phyloP scores from a whole-genome alignment of 192 early-diverging fungal genomes.

The Lobosporangium transversale region DNA sequence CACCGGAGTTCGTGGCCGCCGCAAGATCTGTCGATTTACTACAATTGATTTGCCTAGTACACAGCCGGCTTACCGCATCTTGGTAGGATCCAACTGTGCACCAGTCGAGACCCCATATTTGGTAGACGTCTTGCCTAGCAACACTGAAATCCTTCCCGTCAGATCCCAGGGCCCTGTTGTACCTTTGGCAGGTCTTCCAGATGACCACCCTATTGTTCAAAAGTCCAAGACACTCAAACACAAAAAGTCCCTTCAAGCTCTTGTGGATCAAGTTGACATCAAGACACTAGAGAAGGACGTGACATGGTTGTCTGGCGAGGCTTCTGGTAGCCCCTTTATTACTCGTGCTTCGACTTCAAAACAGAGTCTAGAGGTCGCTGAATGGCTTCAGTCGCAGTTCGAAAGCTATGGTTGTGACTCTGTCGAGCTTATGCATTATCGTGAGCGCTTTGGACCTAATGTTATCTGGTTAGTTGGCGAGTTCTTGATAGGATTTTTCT shows the following conservation, averaged over 20 bases:
- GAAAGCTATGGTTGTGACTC: constrained; percentile 53
- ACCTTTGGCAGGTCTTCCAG: constrained; percentile 26
- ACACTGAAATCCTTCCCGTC: constrained; percentile 49
- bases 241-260: constrained; percentile 26
- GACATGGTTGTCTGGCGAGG: constrained; percentile 55
- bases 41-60: constrained; percentile 25
- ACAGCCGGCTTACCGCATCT: constrained; percentile 31
- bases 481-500: background rate
- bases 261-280: constrained; percentile 51
- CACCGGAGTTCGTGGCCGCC: constrained; percentile 18
- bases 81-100: constrained; percentile 37
- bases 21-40: constrained; percentile 36
- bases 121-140: constrained; percentile 37
- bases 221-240: constrained; percentile 39
- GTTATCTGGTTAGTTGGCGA: constrained; percentile 52
- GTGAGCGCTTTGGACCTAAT: constrained; percentile 52
- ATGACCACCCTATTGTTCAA: constrained; percentile 40
- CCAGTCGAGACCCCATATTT: constrained; percentile 23
- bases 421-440: constrained; percentile 49
- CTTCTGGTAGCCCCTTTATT: constrained; percentile 40
- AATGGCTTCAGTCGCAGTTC: constrained; percentile 53
- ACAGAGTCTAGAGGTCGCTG: constrained; percentile 45
- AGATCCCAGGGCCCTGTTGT: constrained; percentile 29
- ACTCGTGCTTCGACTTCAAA: constrained; percentile 47
- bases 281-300: constrained; percentile 54